phyloP scores from a whole-genome alignment of 257 asterid species.

The Solanum raphanifolium region DNA sequence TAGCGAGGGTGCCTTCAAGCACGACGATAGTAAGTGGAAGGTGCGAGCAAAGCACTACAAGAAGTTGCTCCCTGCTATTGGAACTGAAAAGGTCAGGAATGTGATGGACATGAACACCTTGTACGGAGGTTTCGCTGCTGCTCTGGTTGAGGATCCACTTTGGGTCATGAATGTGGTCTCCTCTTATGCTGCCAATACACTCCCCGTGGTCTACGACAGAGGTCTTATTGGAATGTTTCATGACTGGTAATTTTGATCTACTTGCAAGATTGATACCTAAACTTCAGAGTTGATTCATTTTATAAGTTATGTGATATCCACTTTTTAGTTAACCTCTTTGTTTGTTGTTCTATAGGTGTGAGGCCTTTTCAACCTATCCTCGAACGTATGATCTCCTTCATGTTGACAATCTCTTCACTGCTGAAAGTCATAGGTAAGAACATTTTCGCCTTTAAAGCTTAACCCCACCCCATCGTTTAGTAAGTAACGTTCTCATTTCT shows the following conservation, averaged over 20 bases:
- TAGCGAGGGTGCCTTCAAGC: constrained; percentile 74
- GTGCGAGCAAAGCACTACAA: constrained; percentile 69
- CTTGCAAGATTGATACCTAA: neutral
- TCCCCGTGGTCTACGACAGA: constrained; percentile 80
- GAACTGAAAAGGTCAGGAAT: constrained; percentile 76
- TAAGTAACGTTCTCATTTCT: neutral
- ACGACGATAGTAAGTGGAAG: constrained; percentile 82
- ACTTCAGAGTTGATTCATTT: neutral
- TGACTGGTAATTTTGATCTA: constrained; percentile 53
- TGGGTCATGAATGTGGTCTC: constrained; percentile 98
- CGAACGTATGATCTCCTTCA: constrained; percentile 94
- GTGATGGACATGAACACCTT: constrained; percentile 95
- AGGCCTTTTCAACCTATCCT: constrained; percentile 96
- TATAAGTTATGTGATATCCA: neutral
- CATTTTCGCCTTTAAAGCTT: neutral
- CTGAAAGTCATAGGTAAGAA: constrained; percentile 79
- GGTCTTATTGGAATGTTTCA: constrained; percentile 94
- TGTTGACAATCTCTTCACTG: constrained; percentile 72
- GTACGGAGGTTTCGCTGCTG: constrained; percentile 93
- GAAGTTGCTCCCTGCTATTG: constrained; percentile 73
- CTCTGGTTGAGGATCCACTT: constrained; percentile 53
- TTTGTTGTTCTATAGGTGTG: constrained; percentile 50
- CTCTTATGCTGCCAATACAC: constrained; percentile 70
- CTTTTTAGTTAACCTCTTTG: neutral
- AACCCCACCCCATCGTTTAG: neutral